A percentile compares a stretch with the other conserved stretches of the same genome.
phyloP scores from a whole-genome alignment of 108 stramenopile species.

The Conticribra weissflogii region DNA sequence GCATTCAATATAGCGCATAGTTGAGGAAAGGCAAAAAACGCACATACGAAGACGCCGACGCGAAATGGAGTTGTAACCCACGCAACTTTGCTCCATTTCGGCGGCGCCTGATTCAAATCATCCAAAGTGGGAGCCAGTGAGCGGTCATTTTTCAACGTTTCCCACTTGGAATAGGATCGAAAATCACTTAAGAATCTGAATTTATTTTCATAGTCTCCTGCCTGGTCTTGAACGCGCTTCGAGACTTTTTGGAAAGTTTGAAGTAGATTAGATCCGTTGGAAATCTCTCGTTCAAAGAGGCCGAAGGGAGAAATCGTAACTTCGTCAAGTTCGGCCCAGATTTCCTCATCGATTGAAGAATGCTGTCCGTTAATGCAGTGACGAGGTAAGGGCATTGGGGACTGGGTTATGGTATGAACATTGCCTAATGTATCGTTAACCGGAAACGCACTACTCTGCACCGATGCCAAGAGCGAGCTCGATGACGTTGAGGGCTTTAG shows the following conservation, averaged over 20 bases:
- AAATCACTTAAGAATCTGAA: slow-evolving; percentile 11
- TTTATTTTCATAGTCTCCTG: slow-evolving; percentile 27
- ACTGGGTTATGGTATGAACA: too few relatives aligned
- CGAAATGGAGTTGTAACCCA: slow-evolving; percentile 24
- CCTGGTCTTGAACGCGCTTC: slow-evolving; percentile 10
- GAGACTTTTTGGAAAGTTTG: not conserved
- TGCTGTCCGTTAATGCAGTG: slow-evolving; percentile 15
- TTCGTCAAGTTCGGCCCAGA: slow-evolving; percentile 15
- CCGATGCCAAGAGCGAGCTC: too few relatives aligned
- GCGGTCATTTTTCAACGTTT: slow-evolving; percentile 21
- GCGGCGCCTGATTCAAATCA: slow-evolving; percentile 28
- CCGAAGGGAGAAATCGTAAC: slow-evolving; percentile 3
- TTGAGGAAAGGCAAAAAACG: slow-evolving; percentile 28
- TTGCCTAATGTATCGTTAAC: too few relatives aligned
- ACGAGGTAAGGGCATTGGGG: slow-evolving; percentile 1
- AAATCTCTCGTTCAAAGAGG: slow-evolving; percentile 14
- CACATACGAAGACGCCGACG: slow-evolving; percentile 21
- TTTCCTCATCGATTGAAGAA: slow-evolving; percentile 20
- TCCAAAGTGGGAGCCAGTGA: slow-evolving; percentile 9
- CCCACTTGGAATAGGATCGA: slow-evolving; percentile 19
- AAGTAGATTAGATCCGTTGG: not conserved
- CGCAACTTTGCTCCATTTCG: slow-evolving; percentile 3
- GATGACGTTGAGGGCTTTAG: not conserved
- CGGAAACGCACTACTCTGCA: too few relatives aligned
- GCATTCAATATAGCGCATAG: slow-evolving; percentile 13